These are phyloP conservation scores for Colletotrichum nymphaeae DNA, from an alignment of 2,329 filamentous ascomycete species.

Conservation along the genomic window DNA sequence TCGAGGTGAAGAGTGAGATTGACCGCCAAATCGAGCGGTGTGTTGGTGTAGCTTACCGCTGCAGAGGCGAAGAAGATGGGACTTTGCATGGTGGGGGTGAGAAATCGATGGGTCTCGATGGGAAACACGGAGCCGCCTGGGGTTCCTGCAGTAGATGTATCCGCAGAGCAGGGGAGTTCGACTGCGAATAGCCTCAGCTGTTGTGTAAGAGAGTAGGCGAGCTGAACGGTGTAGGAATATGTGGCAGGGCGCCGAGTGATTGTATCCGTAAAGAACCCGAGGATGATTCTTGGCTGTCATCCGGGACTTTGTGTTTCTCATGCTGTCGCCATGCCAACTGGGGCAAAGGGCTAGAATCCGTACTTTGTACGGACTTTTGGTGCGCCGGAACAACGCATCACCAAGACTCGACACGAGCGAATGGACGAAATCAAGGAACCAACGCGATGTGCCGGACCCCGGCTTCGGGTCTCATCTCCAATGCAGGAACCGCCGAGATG, in stretches of 20 bases:
- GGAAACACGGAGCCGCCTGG: slow-evolving; percentile 23
- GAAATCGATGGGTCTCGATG: slow-evolving; percentile 21
- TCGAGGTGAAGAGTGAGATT: not conserved
- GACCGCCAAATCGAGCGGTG: slow-evolving; percentile 31
- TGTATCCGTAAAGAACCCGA: not conserved
- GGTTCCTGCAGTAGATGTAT: slow-evolving; percentile 16
- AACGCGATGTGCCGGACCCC: slow-evolving; percentile 7
- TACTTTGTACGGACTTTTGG: not conserved
- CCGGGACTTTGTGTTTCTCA: slow-evolving; percentile 9
- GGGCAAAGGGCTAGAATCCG: slow-evolving; percentile 15
- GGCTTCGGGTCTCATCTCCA: slow-evolving; percentile 28
- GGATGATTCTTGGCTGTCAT: slow-evolving; percentile 13
- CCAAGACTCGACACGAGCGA: slow-evolving; percentile 26
- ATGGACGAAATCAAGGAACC: slow-evolving; percentile 28
- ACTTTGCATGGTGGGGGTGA: slow-evolving; percentile 16
- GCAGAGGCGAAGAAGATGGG: not conserved
- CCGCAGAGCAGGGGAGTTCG: slow-evolving; percentile 5
- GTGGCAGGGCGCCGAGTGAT: slow-evolving; percentile 15
- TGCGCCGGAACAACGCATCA: slow-evolving; percentile 31
- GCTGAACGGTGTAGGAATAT: not conserved
- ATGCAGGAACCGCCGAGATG: slow-evolving; percentile 31
- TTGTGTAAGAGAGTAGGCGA: not conserved
- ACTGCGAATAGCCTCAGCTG: slow-evolving; percentile 25
- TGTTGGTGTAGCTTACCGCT: not conserved
- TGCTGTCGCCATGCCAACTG: slow-evolving; percentile 33